Base-by-base conservation (phyloP, 2,329 filamentous ascomycete genomes). In the Fusarium tupiense region DNA sequence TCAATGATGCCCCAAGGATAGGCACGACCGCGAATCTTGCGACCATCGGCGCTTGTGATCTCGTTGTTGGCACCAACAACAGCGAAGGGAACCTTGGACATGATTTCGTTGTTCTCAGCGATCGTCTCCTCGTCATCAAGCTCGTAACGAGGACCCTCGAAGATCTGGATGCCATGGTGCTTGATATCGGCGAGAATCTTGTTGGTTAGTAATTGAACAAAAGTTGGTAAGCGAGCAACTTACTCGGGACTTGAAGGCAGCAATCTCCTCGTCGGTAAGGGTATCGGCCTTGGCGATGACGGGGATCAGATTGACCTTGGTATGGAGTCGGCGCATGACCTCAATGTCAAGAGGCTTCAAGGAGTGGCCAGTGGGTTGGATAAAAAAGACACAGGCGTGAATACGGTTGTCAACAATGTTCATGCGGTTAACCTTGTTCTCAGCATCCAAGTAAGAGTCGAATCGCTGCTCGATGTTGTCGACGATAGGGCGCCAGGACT, bases 391-490 rank as follows among this genome's bases (percentile, higher is more conserved):
- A 81, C 97, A 98, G 64, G 96, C 96, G 81, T 99, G 96, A 74
- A 99, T 97, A 80, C 96, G 94, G 90, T 98, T 99, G 87, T 99
- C 96, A 73, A 99, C 93, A 84, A 98, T 98, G 90, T 99, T 99
- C 92, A 98, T 98, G 81, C 96, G 94, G 89, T 99, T 99, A 84
- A 99, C 95, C 91, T 98, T 99, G 91, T 99, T 99, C 90, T 99
- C 96, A 52, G 96, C 96, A 85, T 99, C 96, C 69, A 99, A 90
- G 85, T 98, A 99, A 61, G 96, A 95, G 85, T 99, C 96, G 82
- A 96, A 99, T 78, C 96, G 94, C 89, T 98, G 95, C 89, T 99
- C 96, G 81, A 99, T 98, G 89, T 98, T 98, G 89, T 99, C 96
- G 80, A 98, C 93, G 85, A 99, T 99, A 65, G 96, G 96, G 81